Percentiles rank a stretch among this genome's conserved stretches.
These are phyloP conservation scores for Alternaria sp. DNA, from an alignment of 2,329 filamentous ascomycete genomes.

Conservation along the genomic window DNA sequence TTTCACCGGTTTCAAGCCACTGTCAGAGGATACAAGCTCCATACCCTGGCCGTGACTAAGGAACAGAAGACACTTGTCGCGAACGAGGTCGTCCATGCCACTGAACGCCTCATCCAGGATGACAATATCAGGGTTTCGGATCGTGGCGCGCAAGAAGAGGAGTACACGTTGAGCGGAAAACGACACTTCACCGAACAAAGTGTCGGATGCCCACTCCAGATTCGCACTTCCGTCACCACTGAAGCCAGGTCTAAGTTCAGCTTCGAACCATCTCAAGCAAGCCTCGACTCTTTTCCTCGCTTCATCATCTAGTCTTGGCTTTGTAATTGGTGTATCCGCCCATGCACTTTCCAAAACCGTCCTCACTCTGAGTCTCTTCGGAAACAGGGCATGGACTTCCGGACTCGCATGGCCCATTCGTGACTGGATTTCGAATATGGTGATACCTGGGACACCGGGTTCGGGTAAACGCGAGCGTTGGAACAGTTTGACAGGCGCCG, in stretches of 20 bases:
- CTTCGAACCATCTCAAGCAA: constrained; percentile 76
- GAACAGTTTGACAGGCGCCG: constrained; percentile 84
- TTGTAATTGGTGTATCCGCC: constrained; percentile 82
- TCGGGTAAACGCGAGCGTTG: constrained; percentile 80
- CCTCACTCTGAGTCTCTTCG: constrained; percentile 74
- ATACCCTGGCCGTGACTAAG: constrained; percentile 60
- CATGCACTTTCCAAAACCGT: constrained; percentile 84
- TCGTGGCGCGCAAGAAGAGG: constrained; percentile 70
- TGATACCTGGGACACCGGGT: constrained; percentile 74
- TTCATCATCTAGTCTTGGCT: constrained; percentile 66
- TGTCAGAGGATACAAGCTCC: constrained; percentile 43
- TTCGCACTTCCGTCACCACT: constrained; percentile 9
- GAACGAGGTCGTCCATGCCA: constrained; percentile 62
- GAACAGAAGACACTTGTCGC: constrained; percentile 88
- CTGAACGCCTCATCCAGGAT: constrained; percentile 60
- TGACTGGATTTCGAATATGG: constrained; percentile 89
- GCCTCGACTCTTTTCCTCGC: constrained; percentile 69
- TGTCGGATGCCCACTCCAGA: constrained; percentile 69
- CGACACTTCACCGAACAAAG: constrained; percentile 74
- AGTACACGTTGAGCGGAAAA: constrained; percentile 85
- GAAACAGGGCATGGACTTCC: constrained; percentile 93
- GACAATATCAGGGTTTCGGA: constrained; percentile 55
- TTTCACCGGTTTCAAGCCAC: constrained; percentile 42
- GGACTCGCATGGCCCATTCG: constrained; percentile 92
- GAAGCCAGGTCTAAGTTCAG: constrained; percentile 70